Base-by-base conservation (phyloP, 192 early-diverging fungal genomes). In the Umbelopsis isabellina region DNA sequence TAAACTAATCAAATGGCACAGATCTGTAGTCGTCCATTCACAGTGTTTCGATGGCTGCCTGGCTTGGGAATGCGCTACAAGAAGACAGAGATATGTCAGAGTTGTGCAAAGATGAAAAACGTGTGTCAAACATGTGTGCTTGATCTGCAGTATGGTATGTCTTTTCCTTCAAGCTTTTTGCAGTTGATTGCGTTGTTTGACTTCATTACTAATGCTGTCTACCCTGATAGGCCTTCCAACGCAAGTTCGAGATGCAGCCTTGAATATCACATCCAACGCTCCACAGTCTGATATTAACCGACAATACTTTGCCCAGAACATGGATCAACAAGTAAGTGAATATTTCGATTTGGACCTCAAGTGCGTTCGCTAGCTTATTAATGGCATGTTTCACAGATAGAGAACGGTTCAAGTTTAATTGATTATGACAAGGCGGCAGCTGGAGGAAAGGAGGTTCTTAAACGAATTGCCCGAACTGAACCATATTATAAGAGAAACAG, bases 61-160 rank as follows among this genome's bases (percentile, higher is more conserved):
- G 98, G 98, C 16, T 85, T 88, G 20, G 94, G 94, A 7, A 95
- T 94, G 93, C 89, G 97, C 66, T 94, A 92, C 86, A 98, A 98
- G 75, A 97, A 98, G 85, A 99, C 98, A 0, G 96, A 99, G 77
- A 93, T 98, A 66, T 99, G 98, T 69, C 92, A 96, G 77, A 94
- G 94, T 0, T 99, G 98, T 75, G 93, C 98, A 41, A 97, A 98
- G 77, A 84, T 98, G 72, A 99, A 99, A 82, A 98, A 99, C 79
- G 94, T 95, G 11, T 99, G 98, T 68, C 98, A 98, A 75, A 96
- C 96, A 8, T 99, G 98, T 75, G 82, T 98, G 18, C 81, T 98
- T 48, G 97, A 99, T 83, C 86, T 98, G n/a, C 92, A 98, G 76
- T 94, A 90, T 75, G 93, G 91, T 66, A 75, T 27, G 23, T 2